Evolutionary conservation across 176 grass and related monocot genomes (phyloP).

Genomic region (Paspalum notatum): DNA sequence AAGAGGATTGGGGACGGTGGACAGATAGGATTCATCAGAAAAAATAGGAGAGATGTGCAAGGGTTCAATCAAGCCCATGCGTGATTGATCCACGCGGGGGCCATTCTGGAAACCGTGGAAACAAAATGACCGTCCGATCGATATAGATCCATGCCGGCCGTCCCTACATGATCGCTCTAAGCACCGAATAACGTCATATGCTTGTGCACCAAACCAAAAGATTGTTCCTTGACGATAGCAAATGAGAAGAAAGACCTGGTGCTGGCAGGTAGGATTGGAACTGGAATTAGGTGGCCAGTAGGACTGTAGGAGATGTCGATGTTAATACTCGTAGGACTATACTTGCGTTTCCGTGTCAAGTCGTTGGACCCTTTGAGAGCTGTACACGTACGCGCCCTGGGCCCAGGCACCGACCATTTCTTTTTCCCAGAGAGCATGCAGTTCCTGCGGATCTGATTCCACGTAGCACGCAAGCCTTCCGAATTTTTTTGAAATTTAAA

Average conservation of each 20-base stretch:
- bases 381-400: background rate
- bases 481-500: background rate
- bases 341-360: background rate
- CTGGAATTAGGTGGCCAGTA: background rate
- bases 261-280: background rate
- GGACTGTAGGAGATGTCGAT: background rate
- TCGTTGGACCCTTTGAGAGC: background rate
- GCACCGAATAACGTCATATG: background rate
- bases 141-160: background rate
- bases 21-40: background rate
- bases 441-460: slow-evolving; percentile 14
- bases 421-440: no score
- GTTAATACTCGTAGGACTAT: background rate
- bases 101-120: background rate
- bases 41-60: background rate
- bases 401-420: no score
- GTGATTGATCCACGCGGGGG: slow-evolving; percentile 3
- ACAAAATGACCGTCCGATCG: background rate
- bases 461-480: background rate
- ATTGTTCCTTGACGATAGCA: background rate
- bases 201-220: slow-evolving; percentile 19
- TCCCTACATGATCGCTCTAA: slow-evolving; percentile 9
- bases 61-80: background rate
- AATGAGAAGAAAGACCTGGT: background rate
- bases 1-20: background rate